phyloP scores from a whole-genome alignment of 805 yeast genomes.

The Barnettozyma salicaria region DNA sequence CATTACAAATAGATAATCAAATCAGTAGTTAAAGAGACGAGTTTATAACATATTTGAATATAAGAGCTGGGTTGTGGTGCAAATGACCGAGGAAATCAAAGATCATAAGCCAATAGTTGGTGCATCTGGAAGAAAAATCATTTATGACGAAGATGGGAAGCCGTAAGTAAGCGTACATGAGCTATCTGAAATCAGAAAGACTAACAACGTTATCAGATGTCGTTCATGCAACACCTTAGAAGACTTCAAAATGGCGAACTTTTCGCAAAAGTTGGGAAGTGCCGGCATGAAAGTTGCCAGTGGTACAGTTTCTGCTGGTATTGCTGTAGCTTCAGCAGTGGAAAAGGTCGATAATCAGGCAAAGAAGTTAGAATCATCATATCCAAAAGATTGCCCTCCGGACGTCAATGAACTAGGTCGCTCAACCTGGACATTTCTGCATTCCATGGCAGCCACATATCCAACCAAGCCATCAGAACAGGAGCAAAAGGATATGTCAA shows the following conservation, averaged over 20 bases:
- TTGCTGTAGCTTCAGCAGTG: slow-evolving; percentile 15
- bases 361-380: slow-evolving; percentile 8
- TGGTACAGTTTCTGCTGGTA: slow-evolving; percentile 8
- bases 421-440: slow-evolving; percentile 89
- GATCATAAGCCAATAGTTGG: slow-evolving; percentile 40
- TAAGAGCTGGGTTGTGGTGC: too few relatives aligned
- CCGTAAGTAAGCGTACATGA: slow-evolving; percentile 53
- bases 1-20: too few relatives aligned
- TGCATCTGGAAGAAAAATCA: slow-evolving; percentile 57
- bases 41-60: too few relatives aligned
- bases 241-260: slow-evolving; percentile 67
- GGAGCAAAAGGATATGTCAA: slow-evolving; percentile 66
- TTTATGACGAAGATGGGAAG: slow-evolving; percentile 85
- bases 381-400: slow-evolving; percentile 66
- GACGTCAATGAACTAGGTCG: slow-evolving; percentile 77
- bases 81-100: too few relatives aligned
- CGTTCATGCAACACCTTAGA: slow-evolving; percentile 80
- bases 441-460: slow-evolving; percentile 83
- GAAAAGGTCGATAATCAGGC: slow-evolving; percentile 12
- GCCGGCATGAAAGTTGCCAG: slow-evolving; percentile 11
- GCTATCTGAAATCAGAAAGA: background rate
- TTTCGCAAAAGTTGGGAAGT: slow-evolving; percentile 7
- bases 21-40: too few relatives aligned
- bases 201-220: slow-evolving; percentile 35
- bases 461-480: slow-evolving; percentile 59